Percentiles rank a stretch among this genome's conserved stretches.
These are phyloP conservation scores for Cryphonectria parasitica DNA, from an alignment of 2,329 filamentous ascomycete species.

Conservation along the genomic window DNA sequence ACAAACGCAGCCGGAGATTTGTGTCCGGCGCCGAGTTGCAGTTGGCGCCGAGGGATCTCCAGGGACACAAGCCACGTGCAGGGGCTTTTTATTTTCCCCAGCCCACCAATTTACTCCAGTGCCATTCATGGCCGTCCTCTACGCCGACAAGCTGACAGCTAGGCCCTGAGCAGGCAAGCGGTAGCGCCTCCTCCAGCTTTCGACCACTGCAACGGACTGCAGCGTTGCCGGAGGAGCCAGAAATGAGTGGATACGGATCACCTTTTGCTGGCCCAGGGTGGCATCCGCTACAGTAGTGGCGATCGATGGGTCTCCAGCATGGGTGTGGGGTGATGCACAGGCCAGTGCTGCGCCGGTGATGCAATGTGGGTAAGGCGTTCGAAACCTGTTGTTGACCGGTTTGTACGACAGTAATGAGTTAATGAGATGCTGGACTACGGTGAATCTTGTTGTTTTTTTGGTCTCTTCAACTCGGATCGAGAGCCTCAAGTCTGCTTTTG, in stretches of 20 bases:
- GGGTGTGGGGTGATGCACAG: slow-evolving; percentile 7
- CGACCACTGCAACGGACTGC: neutral
- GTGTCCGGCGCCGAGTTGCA: slow-evolving; percentile 10
- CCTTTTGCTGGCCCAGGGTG: neutral
- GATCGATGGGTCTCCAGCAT: neutral
- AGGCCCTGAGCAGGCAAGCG: slow-evolving; percentile 21
- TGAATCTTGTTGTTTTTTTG: neutral
- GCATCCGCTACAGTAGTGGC: slow-evolving; percentile 9
- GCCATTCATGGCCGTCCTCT: neutral
- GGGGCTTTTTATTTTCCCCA: slow-evolving; percentile 11
- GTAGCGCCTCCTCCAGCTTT: slow-evolving; percentile 14
- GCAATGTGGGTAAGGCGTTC: slow-evolving; percentile 18
- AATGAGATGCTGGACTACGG: neutral
- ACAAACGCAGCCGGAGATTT: slow-evolving; percentile 17
- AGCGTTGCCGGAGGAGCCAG: slow-evolving; percentile 17
- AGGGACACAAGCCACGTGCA: slow-evolving; percentile 19
- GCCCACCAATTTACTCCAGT: slow-evolving; percentile 13
- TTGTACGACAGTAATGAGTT: neutral
- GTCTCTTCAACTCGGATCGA: neutral
- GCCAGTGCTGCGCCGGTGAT: slow-evolving; percentile 17
- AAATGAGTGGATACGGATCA: slow-evolving; percentile 6
- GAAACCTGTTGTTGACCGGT: slow-evolving; percentile 1
- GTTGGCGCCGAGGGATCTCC: slow-evolving; percentile 18
- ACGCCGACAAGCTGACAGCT: neutral
- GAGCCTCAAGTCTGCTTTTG: neutral